Evolutionary conservation across 2,329 filamentous ascomycete species (phyloP).

Genomic region (Cryphonectria naterciae): DNA sequence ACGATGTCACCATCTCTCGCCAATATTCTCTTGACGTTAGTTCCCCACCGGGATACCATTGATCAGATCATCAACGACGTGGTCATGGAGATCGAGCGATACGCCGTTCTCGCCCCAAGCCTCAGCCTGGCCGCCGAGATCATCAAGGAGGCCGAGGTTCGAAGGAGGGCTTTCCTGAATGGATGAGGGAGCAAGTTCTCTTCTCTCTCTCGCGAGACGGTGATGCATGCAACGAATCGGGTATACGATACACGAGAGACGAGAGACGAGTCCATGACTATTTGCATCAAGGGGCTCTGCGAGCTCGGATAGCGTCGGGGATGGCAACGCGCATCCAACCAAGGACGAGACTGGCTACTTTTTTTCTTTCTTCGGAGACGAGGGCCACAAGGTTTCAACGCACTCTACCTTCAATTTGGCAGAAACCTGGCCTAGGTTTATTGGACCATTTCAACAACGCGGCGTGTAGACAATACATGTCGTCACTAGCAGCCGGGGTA

Average conservation of each 20-base stretch:
- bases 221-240: background rate
- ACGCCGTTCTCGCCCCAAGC: conserved; percentile 76
- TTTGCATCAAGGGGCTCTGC: background rate
- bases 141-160: conserved; percentile 76
- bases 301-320: background rate
- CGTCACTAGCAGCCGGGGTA: background rate
- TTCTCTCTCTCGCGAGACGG: background rate
- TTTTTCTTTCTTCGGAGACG: background rate
- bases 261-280: background rate
- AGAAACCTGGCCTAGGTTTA: background rate
- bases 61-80: conserved; percentile 80
- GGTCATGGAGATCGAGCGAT: conserved; percentile 74
- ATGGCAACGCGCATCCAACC: background rate
- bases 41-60: conserved; percentile 63
- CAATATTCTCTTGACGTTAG: conserved; percentile 62
- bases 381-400: background rate
- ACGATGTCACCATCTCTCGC: conserved; percentile 77
- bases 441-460: background rate
- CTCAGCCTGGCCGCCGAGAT: conserved; percentile 78
- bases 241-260: background rate
- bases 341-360: background rate
- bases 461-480: background rate
- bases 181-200: conserved; percentile 43
- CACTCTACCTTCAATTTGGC: background rate
- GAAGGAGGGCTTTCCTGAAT: conserved; percentile 66